phyloP scores from a whole-genome alignment of 2,329 filamentous ascomycete species.

The Phialemoniopsis sp. region DNA sequence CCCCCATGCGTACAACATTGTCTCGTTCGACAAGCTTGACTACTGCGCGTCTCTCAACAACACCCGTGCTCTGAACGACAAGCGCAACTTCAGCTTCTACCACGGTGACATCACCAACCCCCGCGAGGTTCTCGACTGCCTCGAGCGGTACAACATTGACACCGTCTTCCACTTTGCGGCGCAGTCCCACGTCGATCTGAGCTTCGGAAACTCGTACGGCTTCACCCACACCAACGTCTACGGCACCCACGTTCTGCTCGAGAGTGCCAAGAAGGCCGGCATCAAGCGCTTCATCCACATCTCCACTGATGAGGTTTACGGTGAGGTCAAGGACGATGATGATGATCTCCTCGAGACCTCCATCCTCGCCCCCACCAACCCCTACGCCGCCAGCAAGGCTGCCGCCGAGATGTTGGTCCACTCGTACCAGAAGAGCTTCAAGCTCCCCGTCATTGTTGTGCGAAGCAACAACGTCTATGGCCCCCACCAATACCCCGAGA shows the following conservation, averaged over 20 bases:
- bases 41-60: slow-evolving; percentile 81
- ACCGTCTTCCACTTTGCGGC: slow-evolving; percentile 82
- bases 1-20: slow-evolving; percentile 68
- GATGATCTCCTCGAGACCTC: slow-evolving; percentile 70
- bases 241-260: slow-evolving; percentile 77
- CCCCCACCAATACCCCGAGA: slow-evolving; percentile 79
- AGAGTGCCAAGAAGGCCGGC: slow-evolving; percentile 68
- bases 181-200: slow-evolving; percentile 80
- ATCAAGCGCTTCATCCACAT: slow-evolving; percentile 76
- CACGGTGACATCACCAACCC: slow-evolving; percentile 75
- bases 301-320: slow-evolving; percentile 83
- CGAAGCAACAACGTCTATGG: slow-evolving; percentile 84
- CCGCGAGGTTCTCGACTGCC: slow-evolving; percentile 63
- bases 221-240: slow-evolving; percentile 82
- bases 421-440: slow-evolving; percentile 81
- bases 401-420: slow-evolving; percentile 83
- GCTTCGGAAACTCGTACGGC: slow-evolving; percentile 76
- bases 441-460: slow-evolving; percentile 74
- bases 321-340: slow-evolving; percentile 69
- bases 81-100: slow-evolving; percentile 73
- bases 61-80: slow-evolving; percentile 62
- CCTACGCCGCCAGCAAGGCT: slow-evolving; percentile 76
- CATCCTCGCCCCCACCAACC: slow-evolving; percentile 75
- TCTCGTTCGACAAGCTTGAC: slow-evolving; percentile 82
- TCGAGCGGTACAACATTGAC: slow-evolving; percentile 69